A percentile compares a stretch with the other conserved stretches of the same genome.
These are phyloP conservation scores for Coriolopsis trogii DNA, from an alignment of 1,284 basidiomycete species.

Conservation along the genomic window DNA sequence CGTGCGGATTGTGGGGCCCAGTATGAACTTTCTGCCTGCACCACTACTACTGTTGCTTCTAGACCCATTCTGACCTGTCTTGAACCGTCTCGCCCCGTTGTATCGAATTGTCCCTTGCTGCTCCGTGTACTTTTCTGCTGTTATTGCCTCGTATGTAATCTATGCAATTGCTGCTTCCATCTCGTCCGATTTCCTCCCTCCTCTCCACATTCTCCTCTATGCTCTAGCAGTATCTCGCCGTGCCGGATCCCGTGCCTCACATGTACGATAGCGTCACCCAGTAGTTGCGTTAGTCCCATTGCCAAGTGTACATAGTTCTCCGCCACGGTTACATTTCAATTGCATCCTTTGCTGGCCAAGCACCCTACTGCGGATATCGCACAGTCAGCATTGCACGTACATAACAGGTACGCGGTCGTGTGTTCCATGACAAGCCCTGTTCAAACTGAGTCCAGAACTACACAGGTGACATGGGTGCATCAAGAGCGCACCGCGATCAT, in stretches of 20 bases:
- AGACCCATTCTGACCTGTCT: conserved; percentile 3
- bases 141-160: background rate
- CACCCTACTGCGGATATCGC: no score
- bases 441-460: background rate
- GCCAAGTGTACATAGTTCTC: no score
- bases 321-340: no score
- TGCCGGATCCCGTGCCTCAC: no score
- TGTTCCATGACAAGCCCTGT: background rate
- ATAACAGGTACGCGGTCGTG: background rate
- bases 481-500: conserved; percentile 2
- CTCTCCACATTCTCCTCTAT: no score
- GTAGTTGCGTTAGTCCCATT: no score
- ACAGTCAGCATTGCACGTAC: no score
- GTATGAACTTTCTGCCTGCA: background rate
- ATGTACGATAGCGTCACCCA: no score
- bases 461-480: conserved; percentile 6
- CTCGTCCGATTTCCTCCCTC: no score
- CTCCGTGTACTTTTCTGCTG: background rate
- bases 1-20: background rate
- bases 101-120: conserved; percentile 6
- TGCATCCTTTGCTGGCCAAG: no score
- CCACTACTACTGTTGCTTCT: background rate
- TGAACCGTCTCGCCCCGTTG: background rate
- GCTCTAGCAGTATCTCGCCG: no score
- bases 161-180: no score